Evolutionary conservation across 169 alveolate species (phyloP), one percentile per base, ranked within the genome.

Genomic region (Babesia sp.): DNA sequence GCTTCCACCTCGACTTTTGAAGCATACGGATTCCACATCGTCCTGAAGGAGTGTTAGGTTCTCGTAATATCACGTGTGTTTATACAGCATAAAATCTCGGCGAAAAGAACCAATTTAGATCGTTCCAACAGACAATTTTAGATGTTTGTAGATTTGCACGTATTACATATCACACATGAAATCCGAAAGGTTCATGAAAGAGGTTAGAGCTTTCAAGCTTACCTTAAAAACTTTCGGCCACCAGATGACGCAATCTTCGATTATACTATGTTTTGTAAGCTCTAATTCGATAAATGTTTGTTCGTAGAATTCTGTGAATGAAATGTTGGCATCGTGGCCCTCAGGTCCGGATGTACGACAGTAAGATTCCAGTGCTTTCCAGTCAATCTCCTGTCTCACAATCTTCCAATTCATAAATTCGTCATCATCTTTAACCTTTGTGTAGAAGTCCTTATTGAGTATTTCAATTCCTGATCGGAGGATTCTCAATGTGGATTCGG

Each of bases 191-290:
- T n/a, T n/a, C n/a, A n/a, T n/a, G n/a, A 51, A 14, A n/a, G 22
- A 51, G 22, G 28, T n/a, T n/a, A n/a, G n/a, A n/a, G n/a, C n/a
- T n/a, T n/a, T n/a, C n/a, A n/a, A 60, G 12, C 48, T 41, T 28
- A 79, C 87, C 84, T 79, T 79, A 77, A 79, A 79, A 1, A 57
- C 53, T 28, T 79, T 79, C 18, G 87, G 83, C 87, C 87, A 79
- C 87, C 87, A 79, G 1, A 79, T 59, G 26, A 71, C 50, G 31
- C 87, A 79, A 34, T 79, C 87, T 0, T 20, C 61, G 8, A 79
- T 79, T 3, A 26, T 68, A 28, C 36, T 61, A 8, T 54, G 60
- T 31, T 79, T 79, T 9, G 71, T 74, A 11, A 79, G 77, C 34
- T 79, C 74, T 2, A 79, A 51, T 48, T 79, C 82, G 0, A 79